Evolutionary conservation across 1,284 basidiomycete genomes (phyloP), one percentile per base, ranked within the genome.

Genomic region (Cryptococcus amylolentus): DNA sequence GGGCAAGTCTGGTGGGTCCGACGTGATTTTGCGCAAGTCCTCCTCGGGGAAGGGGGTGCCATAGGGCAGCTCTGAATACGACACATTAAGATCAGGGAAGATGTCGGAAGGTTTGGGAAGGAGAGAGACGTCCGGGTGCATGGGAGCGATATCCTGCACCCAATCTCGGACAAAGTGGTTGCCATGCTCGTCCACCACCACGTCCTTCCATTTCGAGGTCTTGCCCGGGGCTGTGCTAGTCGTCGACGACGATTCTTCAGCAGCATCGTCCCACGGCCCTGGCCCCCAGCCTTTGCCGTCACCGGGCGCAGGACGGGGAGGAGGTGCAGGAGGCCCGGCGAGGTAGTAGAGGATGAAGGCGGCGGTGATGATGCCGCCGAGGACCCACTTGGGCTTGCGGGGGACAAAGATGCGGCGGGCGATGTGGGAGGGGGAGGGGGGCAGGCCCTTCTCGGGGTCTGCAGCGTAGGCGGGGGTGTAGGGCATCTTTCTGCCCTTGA

Each of bases 81-180:
- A 52, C 0, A 67, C 45, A 39, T 65, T 57, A 48, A 78, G 56
- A 13, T 77, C 70, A 5, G 69, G 60, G 52, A 76, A 71, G 13
- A 75, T 56, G 6, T 31, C 18, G 2, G 57, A 49, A 1, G 72
- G 60, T 3, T 50, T 42, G 4, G 67, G 56, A 8, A 74, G 61
- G 20, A 62, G 56, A 1, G 58, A 57, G 6, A 67, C 20, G 41
- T 65, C 63, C 1, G 73, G 73, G 56, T 74, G 65, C 31, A 69
- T 49, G 6, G 72, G 70, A 3, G 71, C 61, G 26, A 70, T 66
- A 23, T 49, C 45, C 41, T 58, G 51, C 3, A 52, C 31, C 26
- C 58, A 60, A 49, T 64, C 43, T 1, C 58, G 40, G 43, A 67
- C 48, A 51, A 58, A 71, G 31, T 65, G 63, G 55, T 73, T 68